Conservation (phyloP, 2,329 filamentous ascomycete species). For the Aaosphaeria arxii region DNA sequence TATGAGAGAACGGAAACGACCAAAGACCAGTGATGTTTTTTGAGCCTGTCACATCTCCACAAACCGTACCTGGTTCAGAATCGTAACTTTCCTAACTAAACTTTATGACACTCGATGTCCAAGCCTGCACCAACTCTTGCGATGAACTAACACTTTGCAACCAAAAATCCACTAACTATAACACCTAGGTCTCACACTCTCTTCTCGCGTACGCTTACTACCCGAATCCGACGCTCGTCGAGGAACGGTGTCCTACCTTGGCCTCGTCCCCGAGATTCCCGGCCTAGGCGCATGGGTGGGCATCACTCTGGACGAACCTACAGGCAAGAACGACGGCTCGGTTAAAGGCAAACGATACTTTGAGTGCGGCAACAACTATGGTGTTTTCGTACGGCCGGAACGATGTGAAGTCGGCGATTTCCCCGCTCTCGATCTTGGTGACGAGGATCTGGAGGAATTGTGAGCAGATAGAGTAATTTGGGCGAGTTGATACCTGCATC, state of each 20-base stretch:
- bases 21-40: too few relatives aligned
- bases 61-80: too few relatives aligned
- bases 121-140: too few relatives aligned
- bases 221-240: constrained; percentile 65
- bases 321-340: constrained; percentile 78
- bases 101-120: too few relatives aligned
- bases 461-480: constrained; percentile 1
- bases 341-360: constrained; percentile 68
- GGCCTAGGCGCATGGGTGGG: constrained; percentile 67
- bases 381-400: constrained; percentile 76
- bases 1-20: too few relatives aligned
- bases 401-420: constrained; percentile 75
- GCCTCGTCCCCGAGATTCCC: constrained; percentile 71
- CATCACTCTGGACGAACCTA: constrained; percentile 71
- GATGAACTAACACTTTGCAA: too few relatives aligned
- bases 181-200: constrained; percentile 19
- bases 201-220: constrained; percentile 40
- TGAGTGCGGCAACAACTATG: constrained; percentile 65
- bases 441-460: constrained; percentile 66
- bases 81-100: too few relatives aligned
- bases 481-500: not conserved
- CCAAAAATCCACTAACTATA: constrained; percentile 6
- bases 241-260: constrained; percentile 69
- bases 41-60: too few relatives aligned
- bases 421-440: constrained; percentile 49